Base-by-base conservation (phyloP, 129 eudicot genomes). In the Helianthus tuberosus region DNA sequence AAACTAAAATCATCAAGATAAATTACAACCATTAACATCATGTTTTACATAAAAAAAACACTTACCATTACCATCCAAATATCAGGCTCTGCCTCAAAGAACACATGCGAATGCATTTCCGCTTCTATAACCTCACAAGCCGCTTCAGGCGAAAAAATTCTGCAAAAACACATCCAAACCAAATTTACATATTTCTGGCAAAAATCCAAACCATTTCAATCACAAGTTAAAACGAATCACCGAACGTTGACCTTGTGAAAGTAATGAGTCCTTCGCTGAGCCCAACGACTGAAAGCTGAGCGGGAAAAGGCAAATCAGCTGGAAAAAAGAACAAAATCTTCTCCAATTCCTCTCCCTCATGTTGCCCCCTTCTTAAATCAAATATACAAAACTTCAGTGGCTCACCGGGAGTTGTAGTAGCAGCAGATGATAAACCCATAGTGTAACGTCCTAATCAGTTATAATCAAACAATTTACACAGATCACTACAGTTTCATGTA, bases 81-180 rank as follows among this genome's bases (percentile, higher is more conserved):
- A 91, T 95, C 99, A 49, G 90, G 96, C 74, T 95, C 99, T 47
- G 97, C 96, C 83, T 95, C 91, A 72, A 85, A 87, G 75, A 95
- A 95, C 27, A 95, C 87, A 82, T 95, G 99, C 7, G 96, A 89
- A 71, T 95, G 93, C 87, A 79, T 77, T 69, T 95, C 99, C 50
- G 99, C 99, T 83, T 95, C 99, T 80, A 95, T 95, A 43, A 91
- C 96, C 84, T 95, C 99, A 82, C 97, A 95, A 68, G 99, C 91
- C 55, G 97, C 97, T 70, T 95, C 90, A 14, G 99, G 97, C 50
- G 99, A 95, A 88, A 95, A 95, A 43, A 95, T 88, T 80, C 99
- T 95, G 87, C 79, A 81, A 55, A 20, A 20, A 20, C 23, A 20
- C 23, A 20, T 20, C 23, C 23, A 20, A 20, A 20, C 23, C 23